phyloP scores from a whole-genome alignment of 495 filamentous ascomycete species.

The Chaetomidium leptoderma region DNA sequence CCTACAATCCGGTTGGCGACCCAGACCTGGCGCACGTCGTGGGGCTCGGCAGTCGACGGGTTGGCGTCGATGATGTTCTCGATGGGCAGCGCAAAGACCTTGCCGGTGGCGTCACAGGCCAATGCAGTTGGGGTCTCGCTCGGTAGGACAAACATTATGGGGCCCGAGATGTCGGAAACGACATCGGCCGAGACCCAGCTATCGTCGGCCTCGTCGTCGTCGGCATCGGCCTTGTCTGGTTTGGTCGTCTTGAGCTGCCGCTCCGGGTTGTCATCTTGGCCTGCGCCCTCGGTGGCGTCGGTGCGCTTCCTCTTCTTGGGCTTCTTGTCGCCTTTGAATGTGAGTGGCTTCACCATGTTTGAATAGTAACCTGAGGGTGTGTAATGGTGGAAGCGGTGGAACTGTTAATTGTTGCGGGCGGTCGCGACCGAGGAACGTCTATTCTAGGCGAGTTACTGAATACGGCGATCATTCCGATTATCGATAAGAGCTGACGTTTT shows the following conservation, averaged over 20 bases:
- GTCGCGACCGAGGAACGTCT: too few species aligned
- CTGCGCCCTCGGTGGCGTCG: slow-evolving; percentile 38
- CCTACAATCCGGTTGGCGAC: slow-evolving; percentile 81
- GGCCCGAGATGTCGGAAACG: slow-evolving; percentile 71
- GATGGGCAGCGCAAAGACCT: slow-evolving; percentile 71
- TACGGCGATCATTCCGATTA: neutral
- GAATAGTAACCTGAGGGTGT: neutral
- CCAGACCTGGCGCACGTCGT: slow-evolving; percentile 94
- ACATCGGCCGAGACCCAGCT: slow-evolving; percentile 87
- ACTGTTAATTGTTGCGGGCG: neutral
- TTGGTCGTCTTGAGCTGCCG: slow-evolving; percentile 34
- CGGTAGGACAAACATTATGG: slow-evolving; percentile 74
- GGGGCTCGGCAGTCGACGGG: slow-evolving; percentile 77
- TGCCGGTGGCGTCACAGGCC: slow-evolving; percentile 78
- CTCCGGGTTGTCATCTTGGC: slow-evolving; percentile 31
- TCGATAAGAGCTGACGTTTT: slow-evolving; percentile 15
- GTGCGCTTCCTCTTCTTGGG: slow-evolving; percentile 81
- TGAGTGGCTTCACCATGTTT: slow-evolving; percentile 71
- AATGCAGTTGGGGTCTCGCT: slow-evolving; percentile 64
- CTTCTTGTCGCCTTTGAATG: slow-evolving; percentile 97
- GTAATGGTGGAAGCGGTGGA: neutral
- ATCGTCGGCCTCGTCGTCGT: slow-evolving; percentile 74
- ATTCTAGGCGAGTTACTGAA: too few species aligned
- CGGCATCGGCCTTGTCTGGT: slow-evolving; percentile 50
- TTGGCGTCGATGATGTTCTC: slow-evolving; percentile 81